Evolutionary conservation across 2,329 filamentous ascomycete genomes (phyloP).

Genomic region (Penicillium expansum): DNA sequence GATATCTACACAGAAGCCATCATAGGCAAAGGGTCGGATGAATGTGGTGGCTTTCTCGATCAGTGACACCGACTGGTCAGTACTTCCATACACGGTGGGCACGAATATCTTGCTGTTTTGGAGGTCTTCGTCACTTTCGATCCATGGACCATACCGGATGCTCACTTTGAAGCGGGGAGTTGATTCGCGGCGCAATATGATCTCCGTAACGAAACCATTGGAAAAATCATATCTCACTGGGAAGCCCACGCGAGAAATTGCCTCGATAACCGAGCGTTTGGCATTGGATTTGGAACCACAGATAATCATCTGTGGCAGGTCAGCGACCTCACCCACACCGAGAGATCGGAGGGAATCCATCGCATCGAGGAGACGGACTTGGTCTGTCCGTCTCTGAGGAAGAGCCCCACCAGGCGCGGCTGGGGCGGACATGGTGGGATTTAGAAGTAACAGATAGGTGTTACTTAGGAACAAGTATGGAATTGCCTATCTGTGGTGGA

Average conservation of each 20-base stretch:
- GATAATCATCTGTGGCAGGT: constrained; percentile 56
- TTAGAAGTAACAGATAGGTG: neutral
- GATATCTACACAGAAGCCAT: constrained; percentile 45
- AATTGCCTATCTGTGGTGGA: neutral
- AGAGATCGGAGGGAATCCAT: constrained; percentile 53
- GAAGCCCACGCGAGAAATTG: constrained; percentile 60
- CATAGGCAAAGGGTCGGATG: constrained; percentile 48
- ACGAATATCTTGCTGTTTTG: constrained; percentile 11
- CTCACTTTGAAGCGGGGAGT: constrained; percentile 33
- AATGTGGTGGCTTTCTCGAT: constrained; percentile 51
- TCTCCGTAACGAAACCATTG: constrained; percentile 60
- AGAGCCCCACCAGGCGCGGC: neutral
- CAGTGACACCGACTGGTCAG: constrained; percentile 43
- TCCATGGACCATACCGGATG: constrained; percentile 36
- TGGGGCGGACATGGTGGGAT: neutral
- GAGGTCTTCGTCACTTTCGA: neutral
- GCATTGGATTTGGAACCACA: constrained; percentile 60
- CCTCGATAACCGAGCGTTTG: constrained; percentile 55
- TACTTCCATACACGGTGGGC: constrained; percentile 4
- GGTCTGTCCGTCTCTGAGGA: neutral
- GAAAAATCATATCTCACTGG: constrained; percentile 51
- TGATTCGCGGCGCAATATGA: constrained; percentile 50
- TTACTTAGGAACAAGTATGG: neutral
- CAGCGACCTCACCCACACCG: constrained; percentile 49
- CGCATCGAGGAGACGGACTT: constrained; percentile 47